Conservation (phyloP, 371 early-diverging fungal genomes). For the Apophysomyces variabilis region DNA sequence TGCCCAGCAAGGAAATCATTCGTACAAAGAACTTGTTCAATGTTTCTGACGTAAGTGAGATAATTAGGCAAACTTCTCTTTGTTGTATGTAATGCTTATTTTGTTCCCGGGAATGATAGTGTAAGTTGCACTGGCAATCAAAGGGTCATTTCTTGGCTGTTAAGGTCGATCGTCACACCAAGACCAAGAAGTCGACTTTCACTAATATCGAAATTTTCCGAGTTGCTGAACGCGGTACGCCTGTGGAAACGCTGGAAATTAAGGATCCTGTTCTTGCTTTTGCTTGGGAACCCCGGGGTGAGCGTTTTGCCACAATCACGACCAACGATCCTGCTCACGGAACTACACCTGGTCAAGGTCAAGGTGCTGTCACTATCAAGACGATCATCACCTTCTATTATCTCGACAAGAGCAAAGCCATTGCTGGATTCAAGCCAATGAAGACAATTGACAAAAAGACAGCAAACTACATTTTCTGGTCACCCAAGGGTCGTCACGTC, state of each 20-base stretch:
- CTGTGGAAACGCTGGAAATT: constrained; percentile 93
- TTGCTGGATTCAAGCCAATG: constrained; percentile 72
- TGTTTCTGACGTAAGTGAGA: constrained; percentile 68
- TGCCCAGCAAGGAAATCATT: constrained; percentile 85
- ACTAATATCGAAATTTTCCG: constrained; percentile 96
- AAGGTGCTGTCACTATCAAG: constrained; percentile 63
- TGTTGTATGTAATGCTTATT: constrained; percentile 3
- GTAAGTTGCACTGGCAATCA: constrained; percentile 93
- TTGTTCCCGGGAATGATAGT: constrained; percentile 29
- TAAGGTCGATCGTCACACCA: constrained; percentile 89
- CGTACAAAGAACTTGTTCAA: constrained; percentile 98
- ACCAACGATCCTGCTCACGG: constrained; percentile 71
- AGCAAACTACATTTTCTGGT: constrained; percentile 89
- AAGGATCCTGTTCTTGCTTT: constrained; percentile 83
- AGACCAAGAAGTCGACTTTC: constrained; percentile 90
- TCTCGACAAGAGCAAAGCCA: constrained; percentile 61
- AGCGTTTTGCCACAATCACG: constrained; percentile 84
- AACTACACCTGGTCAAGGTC: constrained; percentile 48
- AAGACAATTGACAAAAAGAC: constrained; percentile 75
- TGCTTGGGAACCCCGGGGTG: constrained; percentile 95
- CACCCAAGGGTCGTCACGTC: constrained; percentile 94
- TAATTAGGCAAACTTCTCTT: not conserved
- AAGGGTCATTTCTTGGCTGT: constrained; percentile 90
- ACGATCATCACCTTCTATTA: constrained; percentile 86
- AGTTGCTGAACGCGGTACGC: constrained; percentile 88